Base-by-base conservation (phyloP, 2,329 filamentous ascomycete genomes). In the Neofusicoccum ribis region DNA sequence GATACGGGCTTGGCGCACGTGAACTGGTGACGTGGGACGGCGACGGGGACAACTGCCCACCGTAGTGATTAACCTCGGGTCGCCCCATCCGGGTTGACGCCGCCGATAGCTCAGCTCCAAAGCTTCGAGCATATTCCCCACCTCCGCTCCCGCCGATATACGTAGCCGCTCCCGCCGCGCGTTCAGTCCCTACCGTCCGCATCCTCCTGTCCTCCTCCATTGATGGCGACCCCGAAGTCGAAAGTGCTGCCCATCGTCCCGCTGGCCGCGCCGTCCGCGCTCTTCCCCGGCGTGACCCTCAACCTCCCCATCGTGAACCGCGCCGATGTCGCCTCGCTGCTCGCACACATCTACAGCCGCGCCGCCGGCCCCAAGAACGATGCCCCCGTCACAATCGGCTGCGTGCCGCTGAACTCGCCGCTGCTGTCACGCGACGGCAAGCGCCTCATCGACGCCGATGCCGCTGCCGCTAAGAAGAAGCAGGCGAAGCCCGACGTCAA, bases 281-380 rank as follows among this genome's bases (percentile, higher is more conserved):
- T 98, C 46, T 86, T 97, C 9, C 95, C 95, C 3, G 92, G 93
- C 68, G 88, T 93, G 65, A 88, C 93, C 59, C 86, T 96, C 71
- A 90, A 93, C 71, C 91, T 98, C 69, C 88, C 92, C 63, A 89
- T 97, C 61, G 88, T 89, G 46, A 89, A 89, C 77, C 91, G 94
- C 60, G 88, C 92, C 70, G 95, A 98, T 78, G 90, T 98, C 70
- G 90, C 92, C 62, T 91, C 94, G 59, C 86, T 98, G 50, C 88
- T 99, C 65, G 91, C 93, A 20, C 89, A 90, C 70, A 87, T 97
- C 67, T 94, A 96, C 79, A 91, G 91, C 72, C 88, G 89, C 70
- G 89, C 89, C 34, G 84, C 90, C 39, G 86, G 87, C 46, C 79
- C 82, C 27, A 89, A 88, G 72, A 86, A 82, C 2, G 83, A 89